Conservation (phyloP, 805 yeast genomes). For the Sungouiella thailandica region DNA sequence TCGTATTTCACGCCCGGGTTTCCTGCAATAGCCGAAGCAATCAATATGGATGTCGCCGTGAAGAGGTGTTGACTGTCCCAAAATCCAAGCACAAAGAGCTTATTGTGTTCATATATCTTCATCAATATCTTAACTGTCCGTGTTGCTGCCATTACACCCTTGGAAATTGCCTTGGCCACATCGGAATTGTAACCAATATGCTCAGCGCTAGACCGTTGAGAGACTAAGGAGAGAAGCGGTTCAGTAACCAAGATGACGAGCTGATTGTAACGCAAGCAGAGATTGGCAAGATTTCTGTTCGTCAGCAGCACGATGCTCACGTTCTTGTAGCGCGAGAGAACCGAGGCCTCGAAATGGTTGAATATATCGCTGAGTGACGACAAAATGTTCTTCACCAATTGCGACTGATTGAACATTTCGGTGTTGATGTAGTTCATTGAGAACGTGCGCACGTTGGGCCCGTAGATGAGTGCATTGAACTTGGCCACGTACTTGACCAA, state of each 20-base stretch:
- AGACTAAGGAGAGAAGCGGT: slow-evolving; percentile 31
- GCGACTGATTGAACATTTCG: slow-evolving; percentile 32
- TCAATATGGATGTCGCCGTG: slow-evolving; percentile 25
- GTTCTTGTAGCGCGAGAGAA: slow-evolving; percentile 19
- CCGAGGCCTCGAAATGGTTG: slow-evolving; percentile 28
- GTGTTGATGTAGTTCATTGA: slow-evolving; percentile 38
- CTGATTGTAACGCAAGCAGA: slow-evolving; percentile 33
- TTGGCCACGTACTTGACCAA: slow-evolving; percentile 35
- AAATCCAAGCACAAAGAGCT: slow-evolving; percentile 31
- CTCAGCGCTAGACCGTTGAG: slow-evolving; percentile 18
- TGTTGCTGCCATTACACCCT: slow-evolving; percentile 25
- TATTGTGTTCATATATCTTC: slow-evolving; percentile 23
- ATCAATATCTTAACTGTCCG: slow-evolving; percentile 26
- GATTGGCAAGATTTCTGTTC: slow-evolving; percentile 28
- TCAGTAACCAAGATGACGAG: slow-evolving; percentile 27
- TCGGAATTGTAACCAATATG: slow-evolving; percentile 19
- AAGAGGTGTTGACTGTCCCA: slow-evolving; percentile 39
- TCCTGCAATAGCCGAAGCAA: slow-evolving; percentile 19
- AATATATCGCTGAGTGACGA: slow-evolving; percentile 24
- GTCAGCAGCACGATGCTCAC: slow-evolving; percentile 16
- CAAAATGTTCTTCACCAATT: slow-evolving; percentile 27
- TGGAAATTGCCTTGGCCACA: slow-evolving; percentile 24
- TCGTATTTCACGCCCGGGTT: neutral
- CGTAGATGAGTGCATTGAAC: slow-evolving; percentile 31
- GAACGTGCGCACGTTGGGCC: slow-evolving; percentile 36